These are phyloP conservation scores for Boletus rubescentipes DNA, from an alignment of 768 basidiomycete species.

Conservation along the genomic window DNA sequence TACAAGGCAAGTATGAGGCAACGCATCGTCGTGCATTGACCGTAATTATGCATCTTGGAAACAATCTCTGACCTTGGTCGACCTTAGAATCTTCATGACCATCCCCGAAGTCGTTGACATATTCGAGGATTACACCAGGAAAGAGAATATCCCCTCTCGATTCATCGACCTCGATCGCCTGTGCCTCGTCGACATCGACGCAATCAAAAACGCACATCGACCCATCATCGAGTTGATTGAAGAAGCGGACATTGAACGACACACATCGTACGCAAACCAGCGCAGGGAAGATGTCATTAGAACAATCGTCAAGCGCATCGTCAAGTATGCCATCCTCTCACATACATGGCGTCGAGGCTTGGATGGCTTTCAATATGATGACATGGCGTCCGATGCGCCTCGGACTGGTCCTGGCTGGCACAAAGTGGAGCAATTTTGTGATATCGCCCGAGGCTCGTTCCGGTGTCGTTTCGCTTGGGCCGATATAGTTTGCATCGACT, in stretches of 20 bases:
- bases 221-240: constrained; percentile 14
- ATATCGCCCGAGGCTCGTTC: constrained; percentile 11
- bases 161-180: constrained; percentile 17
- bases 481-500: constrained; percentile 17
- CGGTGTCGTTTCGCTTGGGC: constrained; percentile 22
- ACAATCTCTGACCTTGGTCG: too few relatives aligned
- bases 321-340: constrained; percentile 24
- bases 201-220: constrained; percentile 4
- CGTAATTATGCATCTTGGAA: neutral
- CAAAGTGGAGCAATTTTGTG: constrained; percentile 14
- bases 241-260: constrained; percentile 21
- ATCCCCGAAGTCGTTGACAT: constrained; percentile 16
- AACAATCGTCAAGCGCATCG: constrained; percentile 19
- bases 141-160: constrained; percentile 14
- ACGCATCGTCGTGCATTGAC: neutral
- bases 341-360: constrained; percentile 6
- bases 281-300: constrained; percentile 22
- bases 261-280: constrained; percentile 24
- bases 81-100: constrained; percentile 5
- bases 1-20: neutral
- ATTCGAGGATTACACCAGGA: constrained; percentile 11
- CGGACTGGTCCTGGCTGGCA: constrained; percentile 10
- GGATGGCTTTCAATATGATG: neutral
- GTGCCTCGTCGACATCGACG: constrained; percentile 9
- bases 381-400: constrained; percentile 1